Evolutionary conservation across 345 rosid genomes (phyloP).

Genomic region (Gossypium sturtianum): DNA sequence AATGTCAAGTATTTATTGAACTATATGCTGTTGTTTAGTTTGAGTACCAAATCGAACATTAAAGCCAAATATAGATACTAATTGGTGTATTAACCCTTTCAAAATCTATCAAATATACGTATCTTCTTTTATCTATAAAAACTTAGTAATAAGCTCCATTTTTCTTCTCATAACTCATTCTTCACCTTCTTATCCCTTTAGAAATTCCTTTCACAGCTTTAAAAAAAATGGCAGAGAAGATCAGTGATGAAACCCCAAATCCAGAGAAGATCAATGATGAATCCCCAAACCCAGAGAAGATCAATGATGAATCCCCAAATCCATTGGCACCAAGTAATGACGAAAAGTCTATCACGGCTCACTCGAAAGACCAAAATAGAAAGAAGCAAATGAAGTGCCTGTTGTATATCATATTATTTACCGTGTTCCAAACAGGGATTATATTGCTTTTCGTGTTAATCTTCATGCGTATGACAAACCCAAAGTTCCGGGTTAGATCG

Average conservation of each 20-base stretch:
- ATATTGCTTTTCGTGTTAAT: background rate
- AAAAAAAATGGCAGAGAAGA: constrained; percentile 5
- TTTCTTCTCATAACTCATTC: background rate
- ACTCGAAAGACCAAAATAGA: background rate
- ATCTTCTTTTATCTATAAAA: background rate
- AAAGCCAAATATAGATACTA: too few species aligned
- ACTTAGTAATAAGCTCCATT: background rate
- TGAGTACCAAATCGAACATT: too few species aligned
- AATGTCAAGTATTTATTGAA: too few species aligned
- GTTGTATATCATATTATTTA: background rate
- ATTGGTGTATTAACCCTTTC: background rate
- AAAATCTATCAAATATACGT: background rate
- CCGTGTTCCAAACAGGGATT: constrained; percentile 9
- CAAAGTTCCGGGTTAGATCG: background rate
- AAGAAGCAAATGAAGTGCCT: constrained; percentile 8
- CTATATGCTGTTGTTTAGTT: too few species aligned
- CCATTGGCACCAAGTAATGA: background rate
- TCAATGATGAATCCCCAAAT: background rate
- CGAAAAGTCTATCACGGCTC: background rate
- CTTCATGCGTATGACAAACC: background rate
- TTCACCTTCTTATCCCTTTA: background rate
- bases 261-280: too few species aligned
- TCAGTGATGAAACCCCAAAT: background rate
- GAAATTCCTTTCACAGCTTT: background rate
- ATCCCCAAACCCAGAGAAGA: too few species aligned